These are phyloP conservation scores for Dothideomycetidae sp. DNA, from an alignment of 2,329 filamentous ascomycete genomes.

Conservation along the genomic window DNA sequence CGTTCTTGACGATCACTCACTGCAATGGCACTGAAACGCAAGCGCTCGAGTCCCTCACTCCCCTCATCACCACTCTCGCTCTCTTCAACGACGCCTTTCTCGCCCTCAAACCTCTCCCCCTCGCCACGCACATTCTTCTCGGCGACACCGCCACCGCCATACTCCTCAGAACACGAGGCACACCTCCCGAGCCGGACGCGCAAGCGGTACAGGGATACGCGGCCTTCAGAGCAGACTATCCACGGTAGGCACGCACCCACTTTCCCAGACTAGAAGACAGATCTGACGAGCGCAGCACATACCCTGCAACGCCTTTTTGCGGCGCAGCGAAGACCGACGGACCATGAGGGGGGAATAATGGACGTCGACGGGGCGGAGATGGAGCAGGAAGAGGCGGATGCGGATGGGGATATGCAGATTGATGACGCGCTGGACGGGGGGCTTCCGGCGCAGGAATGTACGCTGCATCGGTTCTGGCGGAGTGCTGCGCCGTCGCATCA, in stretches of 20 bases:
- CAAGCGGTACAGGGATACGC: slow-evolving; percentile 44
- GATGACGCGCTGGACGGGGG: not conserved
- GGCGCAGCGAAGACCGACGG: slow-evolving; percentile 22
- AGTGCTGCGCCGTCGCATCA: not conserved
- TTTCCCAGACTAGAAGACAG: slow-evolving; percentile 12
- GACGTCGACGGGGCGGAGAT: not conserved
- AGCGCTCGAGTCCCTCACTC: slow-evolving; percentile 34
- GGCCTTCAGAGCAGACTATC: slow-evolving; percentile 41
- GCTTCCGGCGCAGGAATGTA: not conserved
- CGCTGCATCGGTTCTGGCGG: not conserved
- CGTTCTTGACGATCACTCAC: too few species aligned
- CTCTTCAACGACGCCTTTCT: slow-evolving; percentile 19
- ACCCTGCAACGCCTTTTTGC: slow-evolving; percentile 33
- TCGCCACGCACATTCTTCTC: slow-evolving; percentile 12
- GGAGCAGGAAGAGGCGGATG: not conserved
- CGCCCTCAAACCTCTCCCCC: slow-evolving; percentile 3
- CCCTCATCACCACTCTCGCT: slow-evolving; percentile 21
- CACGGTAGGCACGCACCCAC: slow-evolving; percentile 32
- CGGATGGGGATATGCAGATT: too few species aligned
- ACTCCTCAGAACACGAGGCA: slow-evolving; percentile 13
- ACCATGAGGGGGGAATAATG: not conserved
- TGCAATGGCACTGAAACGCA: slow-evolving; percentile 44
- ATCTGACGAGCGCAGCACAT: slow-evolving; percentile 23
- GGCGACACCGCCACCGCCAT: slow-evolving; percentile 16
- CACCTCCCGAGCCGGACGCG: slow-evolving; percentile 43